Evolutionary conservation across 192 early-diverging fungal genomes (phyloP).

Genomic region (Umbelopsis ramanniana): DNA sequence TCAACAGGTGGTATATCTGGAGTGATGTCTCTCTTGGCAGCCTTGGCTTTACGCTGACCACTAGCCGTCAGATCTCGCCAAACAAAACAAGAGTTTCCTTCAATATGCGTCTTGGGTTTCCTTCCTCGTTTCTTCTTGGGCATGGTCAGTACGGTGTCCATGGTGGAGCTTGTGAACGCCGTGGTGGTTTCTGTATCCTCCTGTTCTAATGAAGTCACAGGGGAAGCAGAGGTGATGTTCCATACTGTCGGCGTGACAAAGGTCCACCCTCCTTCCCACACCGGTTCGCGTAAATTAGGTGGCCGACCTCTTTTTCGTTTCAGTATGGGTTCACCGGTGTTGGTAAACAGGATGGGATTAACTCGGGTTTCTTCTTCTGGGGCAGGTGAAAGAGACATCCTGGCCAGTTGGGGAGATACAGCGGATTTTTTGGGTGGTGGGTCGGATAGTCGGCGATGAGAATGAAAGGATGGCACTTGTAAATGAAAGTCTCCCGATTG

Average conservation of each 20-base stretch:
- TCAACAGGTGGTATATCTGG: neutral
- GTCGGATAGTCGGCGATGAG: neutral
- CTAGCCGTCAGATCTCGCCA: conserved; percentile 41
- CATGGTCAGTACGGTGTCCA: conserved; percentile 37
- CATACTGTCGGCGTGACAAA: conserved; percentile 46
- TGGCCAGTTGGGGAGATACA: neutral
- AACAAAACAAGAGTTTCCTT: conserved; percentile 45
- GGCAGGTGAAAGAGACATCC: neutral
- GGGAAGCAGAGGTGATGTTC: conserved; percentile 28
- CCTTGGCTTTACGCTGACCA: conserved; percentile 22
- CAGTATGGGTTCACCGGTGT: conserved; percentile 26
- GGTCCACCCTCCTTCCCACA: conserved; percentile 38
- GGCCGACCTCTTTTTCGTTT: conserved; percentile 33
- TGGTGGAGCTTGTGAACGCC: conserved; percentile 34
- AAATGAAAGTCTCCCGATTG: conserved; percentile 13
- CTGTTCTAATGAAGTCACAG: neutral
- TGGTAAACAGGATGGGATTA: conserved; percentile 26
- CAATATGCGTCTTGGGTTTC: conserved; percentile 44
- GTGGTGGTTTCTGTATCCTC: conserved; percentile 25
- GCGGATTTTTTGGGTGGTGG: neutral
- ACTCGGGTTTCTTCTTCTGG: neutral
- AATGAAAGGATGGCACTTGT: conserved; percentile 19
- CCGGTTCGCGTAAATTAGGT: conserved; percentile 24
- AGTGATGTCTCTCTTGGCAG: neutral
- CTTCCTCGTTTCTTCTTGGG: conserved; percentile 44